Base-by-base conservation (phyloP, 108 stramenopile genomes). In the Ochromonas danica region DNA sequence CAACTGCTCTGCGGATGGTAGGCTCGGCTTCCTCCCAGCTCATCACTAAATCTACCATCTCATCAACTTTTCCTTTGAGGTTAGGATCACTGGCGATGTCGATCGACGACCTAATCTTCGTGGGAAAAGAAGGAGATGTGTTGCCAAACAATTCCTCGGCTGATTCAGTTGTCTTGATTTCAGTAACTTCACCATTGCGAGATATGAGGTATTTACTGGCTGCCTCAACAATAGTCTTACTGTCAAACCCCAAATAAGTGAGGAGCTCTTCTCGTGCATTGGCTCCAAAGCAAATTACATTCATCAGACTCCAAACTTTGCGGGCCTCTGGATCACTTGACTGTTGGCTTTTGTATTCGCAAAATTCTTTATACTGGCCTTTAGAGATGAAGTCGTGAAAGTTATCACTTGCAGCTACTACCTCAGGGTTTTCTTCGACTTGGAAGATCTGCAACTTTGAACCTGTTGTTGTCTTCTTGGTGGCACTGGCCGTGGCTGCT, bases 241-340 rank as follows among this genome's bases (percentile, higher is more conserved):
- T 86, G 84, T 97, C 90, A 78, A 93, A 95, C n/a, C 94, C 95
- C 2, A 97, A 86, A 86, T 94, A 92, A 33, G 86, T 81, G 63
- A 97, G 87, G 2, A 97, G 87, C 80, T 91, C 85, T 78, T 95
- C 92, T 22, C 95, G 86, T 0, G 97, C 93, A 85, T 96, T 93
- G 60, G 89, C 81, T 77, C 89, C 91, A 83, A 97, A 97, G 40
- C 72, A 75, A 83, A 96, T 92, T 35, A 97, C 91, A 81, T 91
- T 87, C 94, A 97, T 94, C 78, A 97, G 93, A 40, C 85, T 86
- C 94, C 94, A 97, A 40, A 94, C 86, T 51, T 51, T 6, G 14
- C 45, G 45, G 6, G 6, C 45, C 6, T 51, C 45, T 14, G 22
- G 14, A 51, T 6, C 6, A 14, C 22, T 22, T 51, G 45, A 51